Base-by-base conservation (phyloP, 2,329 filamentous ascomycete genomes). In the Fusarium begoniae region DNA sequence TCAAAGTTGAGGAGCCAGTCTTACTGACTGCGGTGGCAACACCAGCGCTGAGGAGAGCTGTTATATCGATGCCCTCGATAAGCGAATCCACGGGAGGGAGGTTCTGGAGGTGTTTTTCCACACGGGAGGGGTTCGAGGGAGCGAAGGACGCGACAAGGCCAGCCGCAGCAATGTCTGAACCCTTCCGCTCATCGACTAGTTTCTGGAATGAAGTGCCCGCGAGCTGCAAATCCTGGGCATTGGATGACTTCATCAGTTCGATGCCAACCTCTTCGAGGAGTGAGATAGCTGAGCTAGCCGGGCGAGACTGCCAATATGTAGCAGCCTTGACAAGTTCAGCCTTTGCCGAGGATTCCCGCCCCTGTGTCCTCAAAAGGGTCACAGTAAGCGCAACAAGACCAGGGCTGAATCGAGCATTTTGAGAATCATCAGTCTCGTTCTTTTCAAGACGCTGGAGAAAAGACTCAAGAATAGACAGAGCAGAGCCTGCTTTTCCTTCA, bases 71-170 rank as follows among this genome's bases (percentile, higher is more conserved):
- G 45, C 87, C 88, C 4, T 85, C 81, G 18, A 91, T 87, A 38
- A 96, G 88, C 37, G 87, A 86, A 14, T 90, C 86, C 18, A 94
- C 86, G 3, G 91, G 83, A 10, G 91, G 90, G 24, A 95, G 86
- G 47, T 86, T 84, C 24, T 86, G 82, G 15, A 90, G 82, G 63
- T 92, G 85, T 2, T 87, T 80, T 61, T 89, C 83, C 26, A 91
- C 85, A 70, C 88, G 88, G 14, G 86, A 80, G 4, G 89, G 87
- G 69, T 92, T 87, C 3, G 84, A 85, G 5, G 89, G 89, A 35
- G 93, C 92, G 76, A 93, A 90, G 15, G 95, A 92, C 7, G 96
- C 96, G 13, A 98, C 90, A n/a, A 96, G 90, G 3, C 96, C 96
- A 14, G 95, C 95, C 22, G 90, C 89, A 4, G 93, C 91, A 62